Conservation (phyloP, 2,329 filamentous ascomycete species). For the Xylaria sp. region DNA sequence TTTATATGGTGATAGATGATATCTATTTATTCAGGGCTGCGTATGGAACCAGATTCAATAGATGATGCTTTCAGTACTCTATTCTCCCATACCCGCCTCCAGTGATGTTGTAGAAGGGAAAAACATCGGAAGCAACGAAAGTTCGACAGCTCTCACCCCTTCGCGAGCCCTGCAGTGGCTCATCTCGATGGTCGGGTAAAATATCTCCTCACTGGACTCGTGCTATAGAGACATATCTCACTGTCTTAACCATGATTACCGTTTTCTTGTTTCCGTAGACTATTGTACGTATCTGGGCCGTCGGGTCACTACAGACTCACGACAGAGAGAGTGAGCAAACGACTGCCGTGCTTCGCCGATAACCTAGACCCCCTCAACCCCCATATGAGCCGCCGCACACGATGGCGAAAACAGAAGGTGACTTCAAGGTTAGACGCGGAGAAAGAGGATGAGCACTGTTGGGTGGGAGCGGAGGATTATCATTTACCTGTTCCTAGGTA, state of each 20-base stretch:
- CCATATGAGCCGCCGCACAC: conserved; percentile 44
- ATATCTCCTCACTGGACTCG: conserved; percentile 31
- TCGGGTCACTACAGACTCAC: conserved; percentile 33
- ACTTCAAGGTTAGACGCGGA: conserved; percentile 33
- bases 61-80: neutral
- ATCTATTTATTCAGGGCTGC: conserved; percentile 17
- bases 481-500: conserved; percentile 35
- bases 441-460: conserved; percentile 23
- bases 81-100: neutral
- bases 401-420: conserved; percentile 37
- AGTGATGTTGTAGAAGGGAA: conserved; percentile 44
- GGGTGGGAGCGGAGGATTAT: conserved; percentile 26
- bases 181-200: conserved; percentile 40
- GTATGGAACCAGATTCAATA: conserved; percentile 4
- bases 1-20: conserved; percentile 27
- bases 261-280: conserved; percentile 12
- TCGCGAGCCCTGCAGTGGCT: conserved; percentile 33
- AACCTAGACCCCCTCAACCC: conserved; percentile 44
- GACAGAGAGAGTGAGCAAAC: conserved; percentile 15
- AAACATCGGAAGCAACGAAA: conserved; percentile 35
- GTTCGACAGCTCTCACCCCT: conserved; percentile 34
- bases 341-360: conserved; percentile 44
- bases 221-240: neutral
- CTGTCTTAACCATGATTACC: conserved; percentile 22
- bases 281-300: conserved; percentile 43